phyloP scores from a whole-genome alignment of 352 stramenopile genomes.

The Elongisporangium anandrum region DNA sequence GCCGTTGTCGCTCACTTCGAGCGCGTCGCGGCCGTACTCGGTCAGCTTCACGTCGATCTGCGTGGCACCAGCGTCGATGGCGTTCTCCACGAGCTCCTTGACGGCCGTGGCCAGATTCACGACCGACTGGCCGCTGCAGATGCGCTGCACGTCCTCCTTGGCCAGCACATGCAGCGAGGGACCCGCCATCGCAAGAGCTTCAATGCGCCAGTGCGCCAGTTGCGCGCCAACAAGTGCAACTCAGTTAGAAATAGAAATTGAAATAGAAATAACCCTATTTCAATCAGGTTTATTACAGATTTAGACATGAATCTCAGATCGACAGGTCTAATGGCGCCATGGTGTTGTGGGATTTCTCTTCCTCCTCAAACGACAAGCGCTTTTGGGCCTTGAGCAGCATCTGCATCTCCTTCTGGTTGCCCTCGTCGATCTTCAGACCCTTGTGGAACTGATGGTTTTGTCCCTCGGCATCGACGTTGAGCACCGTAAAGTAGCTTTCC shows the following conservation, averaged over 20 bases:
- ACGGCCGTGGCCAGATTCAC: constrained; percentile 93
- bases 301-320: background rate
- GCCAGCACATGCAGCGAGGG: constrained; percentile 35
- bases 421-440: constrained; percentile 36
- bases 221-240: background rate
- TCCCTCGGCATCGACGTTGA: constrained; percentile 42
- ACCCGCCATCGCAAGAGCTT: background rate
- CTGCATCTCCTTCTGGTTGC: constrained; percentile 45
- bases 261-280: too few relatives aligned
- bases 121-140: constrained; percentile 92
- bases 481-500: constrained; percentile 48
- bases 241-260: background rate
- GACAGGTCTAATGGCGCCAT: background rate
- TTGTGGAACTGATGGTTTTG: constrained; percentile 40
- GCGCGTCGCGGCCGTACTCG: constrained; percentile 87
- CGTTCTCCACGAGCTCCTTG: constrained; percentile 98
- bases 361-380: constrained; percentile 46
- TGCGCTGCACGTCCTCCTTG: constrained; percentile 51
- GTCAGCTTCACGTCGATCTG: constrained; percentile 88
- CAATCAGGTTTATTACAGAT: background rate
- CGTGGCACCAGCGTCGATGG: constrained; percentile 62
- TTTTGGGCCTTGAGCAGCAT: constrained; percentile 55
- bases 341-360: constrained; percentile 13
- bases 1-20: constrained; percentile 97
- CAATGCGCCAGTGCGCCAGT: background rate